A percentile compares a stretch with the other conserved stretches of the same genome.
phyloP scores from a whole-genome alignment of 257 asterid genomes.

The Solanum etuberosum region DNA sequence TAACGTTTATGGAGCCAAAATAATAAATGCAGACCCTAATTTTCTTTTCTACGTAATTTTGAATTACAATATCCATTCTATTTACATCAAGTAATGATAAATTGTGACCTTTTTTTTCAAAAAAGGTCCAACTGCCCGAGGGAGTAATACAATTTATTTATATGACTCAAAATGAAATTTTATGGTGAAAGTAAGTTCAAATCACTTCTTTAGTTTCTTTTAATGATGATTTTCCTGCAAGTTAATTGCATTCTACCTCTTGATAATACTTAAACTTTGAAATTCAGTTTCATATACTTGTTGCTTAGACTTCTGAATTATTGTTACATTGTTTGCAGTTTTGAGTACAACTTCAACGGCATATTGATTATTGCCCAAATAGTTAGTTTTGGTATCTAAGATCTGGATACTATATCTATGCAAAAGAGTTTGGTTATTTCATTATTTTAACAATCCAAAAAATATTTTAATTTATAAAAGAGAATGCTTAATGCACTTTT shows the following conservation, averaged over 20 bases:
- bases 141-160: constrained; percentile 42
- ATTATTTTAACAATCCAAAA: too few relatives aligned
- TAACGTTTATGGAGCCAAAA: too few relatives aligned
- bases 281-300: not conserved
- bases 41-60: not conserved
- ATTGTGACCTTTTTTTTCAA: constrained; percentile 7
- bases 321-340: too few relatives aligned
- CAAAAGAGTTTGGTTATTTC: not conserved
- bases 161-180: constrained; percentile 46
- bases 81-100: constrained; percentile 6
- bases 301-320: not conserved
- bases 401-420: not conserved
- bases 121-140: constrained; percentile 40
- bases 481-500: not conserved
- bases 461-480: too few relatives aligned
- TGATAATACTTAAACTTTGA: not conserved
- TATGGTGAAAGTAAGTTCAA: constrained; percentile 45
- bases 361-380: not conserved
- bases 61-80: not conserved
- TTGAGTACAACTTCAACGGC: not conserved
- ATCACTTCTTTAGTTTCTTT: not conserved
- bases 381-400: not conserved
- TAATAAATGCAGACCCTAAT: too few relatives aligned
- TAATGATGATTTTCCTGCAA: not conserved
- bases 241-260: not conserved